phyloP scores from a whole-genome alignment of 352 stramenopile species.

The Elongisporangium anandrum region DNA sequence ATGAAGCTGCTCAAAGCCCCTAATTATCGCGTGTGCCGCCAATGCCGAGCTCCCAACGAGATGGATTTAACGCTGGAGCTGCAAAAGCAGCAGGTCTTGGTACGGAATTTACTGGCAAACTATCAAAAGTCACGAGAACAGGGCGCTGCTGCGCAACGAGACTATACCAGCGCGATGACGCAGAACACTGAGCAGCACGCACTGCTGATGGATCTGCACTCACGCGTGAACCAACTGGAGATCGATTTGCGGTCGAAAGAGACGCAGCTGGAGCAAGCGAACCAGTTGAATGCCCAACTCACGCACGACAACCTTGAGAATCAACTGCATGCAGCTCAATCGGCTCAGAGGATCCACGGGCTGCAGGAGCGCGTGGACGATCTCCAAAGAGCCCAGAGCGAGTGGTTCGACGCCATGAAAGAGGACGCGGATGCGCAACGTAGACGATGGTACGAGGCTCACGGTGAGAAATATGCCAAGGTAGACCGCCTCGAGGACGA shows the following conservation, averaged over 20 bases:
- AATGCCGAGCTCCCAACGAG: constrained; percentile 24
- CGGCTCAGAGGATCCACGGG: neutral
- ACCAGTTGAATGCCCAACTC: neutral
- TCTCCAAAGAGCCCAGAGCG: neutral
- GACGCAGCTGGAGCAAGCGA: neutral
- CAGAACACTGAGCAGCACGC: neutral
- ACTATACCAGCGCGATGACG: neutral
- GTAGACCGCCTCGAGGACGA: neutral
- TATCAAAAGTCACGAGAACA: constrained; percentile 4
- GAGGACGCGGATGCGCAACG: neutral
- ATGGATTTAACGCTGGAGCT: constrained; percentile 30
- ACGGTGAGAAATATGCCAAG: neutral
- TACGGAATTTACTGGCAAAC: neutral
- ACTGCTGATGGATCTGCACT: neutral
- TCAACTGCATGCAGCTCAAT: neutral
- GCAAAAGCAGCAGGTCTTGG: constrained; percentile 13
- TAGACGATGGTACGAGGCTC: neutral
- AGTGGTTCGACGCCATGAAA: neutral
- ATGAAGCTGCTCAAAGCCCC: neutral
- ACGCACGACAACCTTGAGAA: neutral
- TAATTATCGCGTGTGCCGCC: constrained; percentile 21
- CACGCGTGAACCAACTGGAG: neutral
- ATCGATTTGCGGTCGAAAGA: neutral
- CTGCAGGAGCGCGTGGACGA: neutral
- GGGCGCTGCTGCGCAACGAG: constrained; percentile 1